Evolutionary conservation across 2,329 filamentous ascomycete species (phyloP), one percentile per base, ranked within the genome.

Genomic region (Alternaria sp.): DNA sequence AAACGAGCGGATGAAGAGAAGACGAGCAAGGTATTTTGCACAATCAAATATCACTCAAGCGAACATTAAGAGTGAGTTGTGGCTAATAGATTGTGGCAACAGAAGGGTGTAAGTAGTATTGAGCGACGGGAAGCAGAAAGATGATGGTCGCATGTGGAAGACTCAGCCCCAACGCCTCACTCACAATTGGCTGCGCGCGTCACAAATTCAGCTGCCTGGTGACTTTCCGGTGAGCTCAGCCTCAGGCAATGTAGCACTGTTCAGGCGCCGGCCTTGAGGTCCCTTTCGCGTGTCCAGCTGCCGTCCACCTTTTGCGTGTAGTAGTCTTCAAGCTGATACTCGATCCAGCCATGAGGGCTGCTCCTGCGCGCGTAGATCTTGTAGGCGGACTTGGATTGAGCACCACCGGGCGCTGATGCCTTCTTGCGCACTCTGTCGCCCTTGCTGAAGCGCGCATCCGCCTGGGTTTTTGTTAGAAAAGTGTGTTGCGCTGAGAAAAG

Each of bases 261-360:
- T 72, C 65, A 72, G 68, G 63, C 49, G 12, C 65, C 64, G 19
- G 66, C 26, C 36, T 63, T 67, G 28, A 79, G 55, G 7, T 75
- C 62, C 36, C 61, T 77, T 53, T 79, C 77, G 11, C 76, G 73
- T 23, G 74, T 57, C 69, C 69, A 77, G n/a, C 61, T 66, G 32
- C 75, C 71, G 30, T 67, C 66, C 62, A 59, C 30, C 50, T 49
- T 44, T 50, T 61, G 10, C 17, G 68, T 63, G 21, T 59, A 43
- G 11, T 23, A 19, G 19, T 73, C 69, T 6, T 56, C 40, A 17
- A 79, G 68, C 63, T 76, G 73, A 57, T 79, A 79, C 46, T 79
- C 74, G 17, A 60, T 66, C 54, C 65, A 77, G 4, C 59, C 65
- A n/a, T 54, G 61, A 4, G 44, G 52, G 9, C 19, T 68, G 47